Percentiles rank a stretch among this genome's conserved stretches.
These are phyloP conservation scores for Pneumocystis sp. DNA, from an alignment of 1,139 yeast genomes.

Conservation along the genomic window DNA sequence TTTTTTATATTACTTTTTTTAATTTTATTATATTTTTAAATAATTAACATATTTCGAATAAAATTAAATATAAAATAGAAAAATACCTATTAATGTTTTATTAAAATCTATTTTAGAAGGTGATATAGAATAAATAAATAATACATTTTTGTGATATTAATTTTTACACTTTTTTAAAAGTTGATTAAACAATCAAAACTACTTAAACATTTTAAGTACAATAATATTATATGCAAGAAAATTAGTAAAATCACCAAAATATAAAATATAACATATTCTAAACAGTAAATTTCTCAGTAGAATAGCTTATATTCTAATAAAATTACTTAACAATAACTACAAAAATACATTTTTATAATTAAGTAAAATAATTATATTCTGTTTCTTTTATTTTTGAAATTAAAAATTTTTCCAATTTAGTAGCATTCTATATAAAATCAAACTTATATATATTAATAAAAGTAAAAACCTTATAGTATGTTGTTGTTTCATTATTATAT, in stretches of 20 bases:
- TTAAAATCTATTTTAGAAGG: neutral
- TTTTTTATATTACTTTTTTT: too few relatives aligned
- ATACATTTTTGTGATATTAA: neutral
- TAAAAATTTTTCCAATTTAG: constrained; percentile 8
- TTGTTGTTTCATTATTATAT: constrained; percentile 78
- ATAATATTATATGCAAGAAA: neutral
- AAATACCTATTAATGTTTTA: neutral
- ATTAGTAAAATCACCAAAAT: neutral
- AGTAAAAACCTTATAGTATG: constrained; percentile 44
- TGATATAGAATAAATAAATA: neutral
- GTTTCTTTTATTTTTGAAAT: constrained; percentile 8
- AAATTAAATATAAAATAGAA: neutral
- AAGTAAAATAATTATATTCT: neutral
- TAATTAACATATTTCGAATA: neutral
- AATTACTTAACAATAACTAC: neutral
- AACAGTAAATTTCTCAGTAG: neutral
- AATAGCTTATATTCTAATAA: neutral
- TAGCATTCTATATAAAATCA: constrained; percentile 4
- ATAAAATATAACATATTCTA: neutral
- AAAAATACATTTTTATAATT: neutral
- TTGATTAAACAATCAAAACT: neutral
- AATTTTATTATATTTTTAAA: neutral
- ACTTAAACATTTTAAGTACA: neutral
- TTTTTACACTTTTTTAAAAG: neutral
- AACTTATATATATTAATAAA: neutral